These are phyloP conservation scores for Mycena galericulata DNA, from an alignment of 768 basidiomycete genomes.

Conservation along the genomic window DNA sequence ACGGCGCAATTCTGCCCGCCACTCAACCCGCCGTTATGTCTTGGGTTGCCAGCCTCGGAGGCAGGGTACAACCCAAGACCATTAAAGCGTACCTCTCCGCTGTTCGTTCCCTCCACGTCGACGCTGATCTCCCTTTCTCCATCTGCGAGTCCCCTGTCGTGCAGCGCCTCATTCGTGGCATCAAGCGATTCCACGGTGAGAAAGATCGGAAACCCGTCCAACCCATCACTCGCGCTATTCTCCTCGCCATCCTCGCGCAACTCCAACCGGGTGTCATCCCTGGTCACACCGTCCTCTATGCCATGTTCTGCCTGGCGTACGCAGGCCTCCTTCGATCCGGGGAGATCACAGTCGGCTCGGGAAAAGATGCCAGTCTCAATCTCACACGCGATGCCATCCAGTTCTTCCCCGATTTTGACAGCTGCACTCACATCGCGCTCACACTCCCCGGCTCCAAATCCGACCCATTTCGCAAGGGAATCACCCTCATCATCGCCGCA, in stretches of 20 bases:
- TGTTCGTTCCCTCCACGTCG: constrained; percentile 36
- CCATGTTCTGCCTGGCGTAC: not conserved
- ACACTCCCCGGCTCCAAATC: not conserved
- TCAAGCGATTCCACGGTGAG: constrained; percentile 38
- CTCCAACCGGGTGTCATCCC: not conserved
- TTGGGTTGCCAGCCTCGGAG: constrained; percentile 34
- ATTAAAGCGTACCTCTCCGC: constrained; percentile 33
- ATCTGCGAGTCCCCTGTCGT: constrained; percentile 28
- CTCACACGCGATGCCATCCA: not conserved
- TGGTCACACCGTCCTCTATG: not conserved
- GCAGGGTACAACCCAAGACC: not conserved
- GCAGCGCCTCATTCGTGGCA: constrained; percentile 34
- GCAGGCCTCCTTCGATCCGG: not conserved
- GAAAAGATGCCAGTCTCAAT: not conserved
- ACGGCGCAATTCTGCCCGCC: constrained; percentile 23
- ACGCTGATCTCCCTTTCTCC: constrained; percentile 34
- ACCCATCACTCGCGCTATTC: not conserved
- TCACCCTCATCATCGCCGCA: constrained; percentile 3
- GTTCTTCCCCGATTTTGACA: not conserved
- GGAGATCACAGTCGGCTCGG: not conserved
- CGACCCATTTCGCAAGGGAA: constrained; percentile 16
- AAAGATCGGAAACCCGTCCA: not conserved
- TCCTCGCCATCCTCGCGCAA: not conserved
- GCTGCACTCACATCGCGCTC: not conserved
- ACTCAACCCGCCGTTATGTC: constrained; percentile 33